phyloP scores from a whole-genome alignment of 805 yeast species.

The Alloascoidea africana region DNA sequence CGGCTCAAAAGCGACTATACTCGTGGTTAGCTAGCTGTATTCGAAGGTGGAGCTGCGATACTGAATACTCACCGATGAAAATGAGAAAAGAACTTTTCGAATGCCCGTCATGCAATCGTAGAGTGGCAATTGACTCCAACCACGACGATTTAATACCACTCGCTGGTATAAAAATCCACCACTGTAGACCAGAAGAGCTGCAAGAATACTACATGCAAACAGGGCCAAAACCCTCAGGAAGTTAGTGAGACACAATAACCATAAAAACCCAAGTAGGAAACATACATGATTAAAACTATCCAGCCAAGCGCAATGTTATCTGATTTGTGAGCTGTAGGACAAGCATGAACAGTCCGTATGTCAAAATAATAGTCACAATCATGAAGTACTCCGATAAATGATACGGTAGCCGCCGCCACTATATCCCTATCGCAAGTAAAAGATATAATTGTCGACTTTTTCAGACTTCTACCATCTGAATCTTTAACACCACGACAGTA shows the following conservation, averaged over 20 bases:
- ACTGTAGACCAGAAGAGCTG: constrained; percentile 26
- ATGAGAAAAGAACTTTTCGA: too few relatives aligned
- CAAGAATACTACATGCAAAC: constrained; percentile 12
- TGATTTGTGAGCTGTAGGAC: constrained; percentile 60
- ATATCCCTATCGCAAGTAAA: constrained; percentile 73
- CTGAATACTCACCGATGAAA: too few relatives aligned
- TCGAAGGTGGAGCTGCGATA: too few relatives aligned
- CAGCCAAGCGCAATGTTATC: too few relatives aligned
- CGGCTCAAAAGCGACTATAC: too few relatives aligned
- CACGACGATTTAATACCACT: constrained; percentile 20
- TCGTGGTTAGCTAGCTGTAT: too few relatives aligned
- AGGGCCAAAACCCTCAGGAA: constrained; percentile 3
- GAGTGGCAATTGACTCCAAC: constrained; percentile 22
- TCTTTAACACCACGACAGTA: constrained; percentile 24
- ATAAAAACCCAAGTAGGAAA: too few relatives aligned
- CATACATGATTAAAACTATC: too few relatives aligned
- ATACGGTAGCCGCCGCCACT: constrained; percentile 43
- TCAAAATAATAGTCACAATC: constrained; percentile 79
- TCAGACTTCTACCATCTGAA: constrained; percentile 31
- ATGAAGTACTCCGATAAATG: constrained; percentile 55
- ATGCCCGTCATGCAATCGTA: too few relatives aligned
- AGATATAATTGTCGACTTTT: constrained; percentile 50
- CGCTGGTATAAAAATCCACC: constrained; percentile 24
- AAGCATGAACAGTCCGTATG: constrained; percentile 72
- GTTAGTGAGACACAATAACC: too few relatives aligned